Conservation (phyloP, 2,329 filamentous ascomycete species). For the Pyrenochaeta sp. region DNA sequence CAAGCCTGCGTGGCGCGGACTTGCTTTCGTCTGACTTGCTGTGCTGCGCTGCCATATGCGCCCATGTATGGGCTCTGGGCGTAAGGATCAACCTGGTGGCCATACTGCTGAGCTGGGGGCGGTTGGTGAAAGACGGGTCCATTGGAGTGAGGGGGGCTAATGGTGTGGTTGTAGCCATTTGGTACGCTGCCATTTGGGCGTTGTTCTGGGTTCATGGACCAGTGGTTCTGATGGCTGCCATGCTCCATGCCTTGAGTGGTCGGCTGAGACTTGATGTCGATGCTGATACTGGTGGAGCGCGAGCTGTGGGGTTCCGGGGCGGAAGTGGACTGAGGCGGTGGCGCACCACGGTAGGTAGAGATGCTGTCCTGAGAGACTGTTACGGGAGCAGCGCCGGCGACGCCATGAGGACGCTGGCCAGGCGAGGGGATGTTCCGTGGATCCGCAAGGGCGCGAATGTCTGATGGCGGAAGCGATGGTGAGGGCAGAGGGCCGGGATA, state of each 20-base stretch:
- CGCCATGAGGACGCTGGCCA: constrained; percentile 47
- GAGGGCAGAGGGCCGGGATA: constrained; percentile 38
- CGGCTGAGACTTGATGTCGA: constrained; percentile 39
- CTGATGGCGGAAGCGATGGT: constrained; percentile 43
- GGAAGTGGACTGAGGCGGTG: constrained; percentile 38
- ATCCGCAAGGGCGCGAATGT: constrained; percentile 44
- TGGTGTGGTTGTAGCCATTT: constrained; percentile 43
- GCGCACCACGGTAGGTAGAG: constrained; percentile 41
- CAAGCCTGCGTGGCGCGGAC: constrained; percentile 71
- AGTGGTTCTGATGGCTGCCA: constrained; percentile 42
- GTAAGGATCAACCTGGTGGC: constrained; percentile 35
- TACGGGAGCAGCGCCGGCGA: constrained; percentile 37
- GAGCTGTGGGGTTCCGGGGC: constrained; percentile 33
- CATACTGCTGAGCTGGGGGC: constrained; percentile 39
- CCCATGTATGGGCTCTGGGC: constrained; percentile 39
- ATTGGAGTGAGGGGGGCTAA: constrained; percentile 40
- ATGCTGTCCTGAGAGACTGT: constrained; percentile 47
- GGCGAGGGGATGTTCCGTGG: constrained; percentile 45
- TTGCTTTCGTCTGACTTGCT: constrained; percentile 45
- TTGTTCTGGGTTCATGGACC: constrained; percentile 44
- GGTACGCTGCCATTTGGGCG: constrained; percentile 42
- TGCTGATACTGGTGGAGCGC: constrained; percentile 34
- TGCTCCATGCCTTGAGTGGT: constrained; percentile 45
- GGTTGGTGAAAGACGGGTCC: constrained; percentile 44
- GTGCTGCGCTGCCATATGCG: constrained; percentile 33